phyloP scores from a whole-genome alignment of 495 filamentous ascomycete species.

The Talaromyces thailandensis region DNA sequence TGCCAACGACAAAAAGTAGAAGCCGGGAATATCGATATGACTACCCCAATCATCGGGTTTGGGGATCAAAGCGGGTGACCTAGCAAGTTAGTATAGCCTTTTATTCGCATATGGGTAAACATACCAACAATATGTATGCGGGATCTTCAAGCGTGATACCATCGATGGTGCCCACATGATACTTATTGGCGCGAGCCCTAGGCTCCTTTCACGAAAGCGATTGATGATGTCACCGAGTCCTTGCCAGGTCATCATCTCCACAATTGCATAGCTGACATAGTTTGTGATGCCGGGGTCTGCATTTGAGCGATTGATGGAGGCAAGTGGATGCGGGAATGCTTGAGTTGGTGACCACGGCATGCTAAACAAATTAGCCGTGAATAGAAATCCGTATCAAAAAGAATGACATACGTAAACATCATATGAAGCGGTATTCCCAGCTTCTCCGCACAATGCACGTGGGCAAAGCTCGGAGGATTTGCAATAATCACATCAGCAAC shows the following conservation, averaged over 20 bases:
- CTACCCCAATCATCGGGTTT: slow-evolving; percentile 70
- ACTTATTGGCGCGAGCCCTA: slow-evolving; percentile 59
- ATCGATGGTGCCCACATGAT: slow-evolving; percentile 59
- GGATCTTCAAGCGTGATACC: slow-evolving; percentile 54
- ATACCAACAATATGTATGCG: slow-evolving; percentile 72
- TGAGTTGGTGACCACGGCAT: slow-evolving; percentile 54
- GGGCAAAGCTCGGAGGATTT: slow-evolving; percentile 75
- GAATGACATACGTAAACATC: slow-evolving; percentile 61
- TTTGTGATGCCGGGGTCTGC: slow-evolving; percentile 52
- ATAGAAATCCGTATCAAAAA: background rate
- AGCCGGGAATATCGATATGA: slow-evolving; percentile 64
- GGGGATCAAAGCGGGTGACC: slow-evolving; percentile 67
- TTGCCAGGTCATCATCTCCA: slow-evolving; percentile 78
- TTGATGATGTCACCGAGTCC: slow-evolving; percentile 72
- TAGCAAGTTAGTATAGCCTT: slow-evolving; percentile 11
- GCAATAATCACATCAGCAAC: slow-evolving; percentile 78
- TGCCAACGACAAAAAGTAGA: slow-evolving; percentile 61
- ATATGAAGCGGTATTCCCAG: slow-evolving; percentile 70
- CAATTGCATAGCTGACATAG: slow-evolving; percentile 62
- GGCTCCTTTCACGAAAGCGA: slow-evolving; percentile 53
- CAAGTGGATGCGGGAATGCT: slow-evolving; percentile 45
- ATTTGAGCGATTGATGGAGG: slow-evolving; percentile 43
- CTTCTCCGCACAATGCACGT: slow-evolving; percentile 74
- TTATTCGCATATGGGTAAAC: background rate
- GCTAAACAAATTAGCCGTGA: slow-evolving; percentile 15